These are phyloP conservation scores for Ophiostoma perfectum DNA, from an alignment of 2,329 filamentous ascomycete species.

Conservation along the genomic window DNA sequence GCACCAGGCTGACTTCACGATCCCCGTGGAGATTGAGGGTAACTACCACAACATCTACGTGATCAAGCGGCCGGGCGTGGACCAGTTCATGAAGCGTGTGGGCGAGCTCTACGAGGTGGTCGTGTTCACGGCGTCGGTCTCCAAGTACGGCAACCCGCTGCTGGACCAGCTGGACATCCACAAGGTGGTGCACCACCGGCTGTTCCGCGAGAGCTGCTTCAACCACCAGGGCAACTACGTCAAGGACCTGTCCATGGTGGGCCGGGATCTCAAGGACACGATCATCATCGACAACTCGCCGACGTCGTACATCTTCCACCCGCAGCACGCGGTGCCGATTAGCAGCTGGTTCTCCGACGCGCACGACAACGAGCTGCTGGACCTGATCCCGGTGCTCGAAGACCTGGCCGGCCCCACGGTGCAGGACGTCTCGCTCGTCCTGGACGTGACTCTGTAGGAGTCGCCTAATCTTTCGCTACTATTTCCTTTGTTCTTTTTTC, in stretches of 20 bases:
- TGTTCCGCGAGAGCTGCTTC: constrained; percentile 98
- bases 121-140: constrained; percentile 96
- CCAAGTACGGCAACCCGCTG: constrained; percentile 97
- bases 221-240: constrained; percentile 99
- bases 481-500: constrained; percentile 17
- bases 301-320: constrained; percentile 98
- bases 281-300: constrained; percentile 99
- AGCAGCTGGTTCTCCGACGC: constrained; percentile 99
- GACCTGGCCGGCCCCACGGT: constrained; percentile 86
- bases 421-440: constrained; percentile 91
- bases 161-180: constrained; percentile 97
- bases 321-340: constrained; percentile 96
- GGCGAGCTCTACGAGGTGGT: constrained; percentile 98
- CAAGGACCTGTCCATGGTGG: constrained; percentile 96
- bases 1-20: constrained; percentile 97
- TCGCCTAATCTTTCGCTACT: neutral
- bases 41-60: constrained; percentile 99
- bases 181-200: constrained; percentile 86
- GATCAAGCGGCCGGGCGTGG: constrained; percentile 97
- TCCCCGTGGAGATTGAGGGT: constrained; percentile 96
- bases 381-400: constrained; percentile 96
- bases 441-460: constrained; percentile 74
- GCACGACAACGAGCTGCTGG: constrained; percentile 96
- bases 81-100: constrained; percentile 97
- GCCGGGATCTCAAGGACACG: constrained; percentile 89